These are phyloP conservation scores for Scytalidium lignicola DNA, from an alignment of 2,329 filamentous ascomycete genomes.

Conservation along the genomic window DNA sequence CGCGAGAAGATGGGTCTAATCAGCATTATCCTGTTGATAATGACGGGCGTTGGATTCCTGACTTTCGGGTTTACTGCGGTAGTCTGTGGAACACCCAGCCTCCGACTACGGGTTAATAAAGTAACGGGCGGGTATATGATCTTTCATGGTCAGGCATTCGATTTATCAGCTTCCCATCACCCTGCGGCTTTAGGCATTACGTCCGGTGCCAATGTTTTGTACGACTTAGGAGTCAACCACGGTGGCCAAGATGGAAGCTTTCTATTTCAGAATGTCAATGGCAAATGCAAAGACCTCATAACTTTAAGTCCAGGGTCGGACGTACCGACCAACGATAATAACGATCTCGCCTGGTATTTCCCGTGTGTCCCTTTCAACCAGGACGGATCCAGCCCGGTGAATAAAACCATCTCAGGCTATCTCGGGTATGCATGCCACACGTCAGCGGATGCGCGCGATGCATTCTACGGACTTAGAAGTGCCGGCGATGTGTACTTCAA, in stretches of 20 bases:
- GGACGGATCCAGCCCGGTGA: constrained; percentile 77
- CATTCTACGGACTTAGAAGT: constrained; percentile 69
- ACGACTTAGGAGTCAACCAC: constrained; percentile 74
- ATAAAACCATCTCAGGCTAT: constrained; percentile 70
- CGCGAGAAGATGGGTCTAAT: constrained; percentile 96
- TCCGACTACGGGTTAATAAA: constrained; percentile 76
- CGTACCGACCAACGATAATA: constrained; percentile 68
- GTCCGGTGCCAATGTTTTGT: constrained; percentile 71
- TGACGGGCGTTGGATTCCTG: constrained; percentile 84
- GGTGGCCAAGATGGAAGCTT: constrained; percentile 94
- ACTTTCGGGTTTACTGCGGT: constrained; percentile 93
- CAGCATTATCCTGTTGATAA: constrained; percentile 86
- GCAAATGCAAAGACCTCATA: constrained; percentile 89
- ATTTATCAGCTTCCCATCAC: constrained; percentile 72
- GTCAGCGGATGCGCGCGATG: constrained; percentile 56
- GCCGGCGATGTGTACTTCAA: constrained; percentile 91
- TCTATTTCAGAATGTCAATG: constrained; percentile 97
- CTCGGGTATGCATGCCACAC: constrained; percentile 89
- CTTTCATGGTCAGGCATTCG: constrained; percentile 87
- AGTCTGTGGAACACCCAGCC: constrained; percentile 70
- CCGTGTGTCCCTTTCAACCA: constrained; percentile 90
- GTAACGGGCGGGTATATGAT: constrained; percentile 87
- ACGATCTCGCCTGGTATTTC: constrained; percentile 92
- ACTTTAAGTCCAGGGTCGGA: constrained; percentile 65
- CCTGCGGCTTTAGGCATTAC: constrained; percentile 77